Base-by-base conservation (phyloP, 345 rosid genomes). In the sweet orange (Citrus sinensis) region DNA sequence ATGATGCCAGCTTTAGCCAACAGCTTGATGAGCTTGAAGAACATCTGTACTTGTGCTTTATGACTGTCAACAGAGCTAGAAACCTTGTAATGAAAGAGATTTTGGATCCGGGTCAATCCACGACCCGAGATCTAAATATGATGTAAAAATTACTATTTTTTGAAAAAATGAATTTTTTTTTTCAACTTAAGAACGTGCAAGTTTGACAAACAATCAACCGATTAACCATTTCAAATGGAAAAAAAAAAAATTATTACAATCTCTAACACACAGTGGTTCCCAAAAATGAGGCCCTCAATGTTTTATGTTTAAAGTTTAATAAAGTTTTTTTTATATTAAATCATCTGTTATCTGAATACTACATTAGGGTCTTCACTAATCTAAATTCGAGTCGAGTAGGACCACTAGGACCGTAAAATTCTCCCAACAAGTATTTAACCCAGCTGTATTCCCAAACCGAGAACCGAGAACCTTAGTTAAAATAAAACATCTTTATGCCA, bases 21-120 rank as follows among this genome's bases (percentile, higher is more conserved):
- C 92, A 88, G 59, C 87, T 93, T 35, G 97, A 94, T 73, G 98
- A 93, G 64, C 82, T 90, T 5, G 97, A 92, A 80, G 97, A 94
- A 80, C 98, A 90, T 83, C 67, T 94, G 70, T 90, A 94, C 81
- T 76, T 93, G 84, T 93, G 97, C 56, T 90, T 93, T 78, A 89
- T 94, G 97, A 93, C 94, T 4, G 84, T 93, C 9, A 92, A 94
- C 69, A 85, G 95, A 61, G 88, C 94, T 5, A 88, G 94, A 66
- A 94, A 86, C 78, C 92, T 90, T 64, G 92, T 89, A 32, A 78
- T 89, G 13, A 82, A 79, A 46, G 87, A 91, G 79, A 85, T 91
- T 75, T 19, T 82, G 80, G 77, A 86, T 82, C 85, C 86, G 22
- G 71, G 82, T 80, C 83, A 71, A 72, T 39, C 64, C 35, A 9